Evolutionary conservation across 345 rosid genomes (phyloP), one percentile per base, ranked within the genome.

Genomic region (Leavenworthia alabamica): DNA sequence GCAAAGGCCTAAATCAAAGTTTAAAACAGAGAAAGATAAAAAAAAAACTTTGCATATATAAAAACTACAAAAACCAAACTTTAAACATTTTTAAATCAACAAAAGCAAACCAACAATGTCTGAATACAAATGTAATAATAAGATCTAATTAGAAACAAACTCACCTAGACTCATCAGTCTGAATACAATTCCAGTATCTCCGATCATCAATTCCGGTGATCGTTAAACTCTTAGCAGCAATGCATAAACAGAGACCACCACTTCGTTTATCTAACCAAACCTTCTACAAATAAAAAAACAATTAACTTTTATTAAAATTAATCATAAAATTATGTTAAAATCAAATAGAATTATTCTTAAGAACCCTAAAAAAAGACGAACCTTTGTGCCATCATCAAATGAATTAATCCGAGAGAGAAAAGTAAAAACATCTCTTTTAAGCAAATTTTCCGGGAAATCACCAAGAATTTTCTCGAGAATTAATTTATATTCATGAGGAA

Each of bases 201-300:
- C 98, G 77, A 73, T 92, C 96, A 79, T 92, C 90, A 22, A 89
- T 81, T 54, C 98, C 96, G 0, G 96, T 92, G 41, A 92, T 81
- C 0, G 73, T 67, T 49, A 92, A 75, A 0, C 90, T 95, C 64
- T 80, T 89, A 2, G 88, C 73, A 48, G 85, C 82, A 58, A 85
- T 73, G 15, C 83, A 72, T 66, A 92, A 64, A 67, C 93, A 89
- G 40, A 86, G 80, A 44, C 81, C 86, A 39, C 90, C 81, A 2
- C 82, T 81, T 47, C 62, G 67, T 78, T 85, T 83, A 72, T 85
- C 95, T 3, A 92, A 76, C 98, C 98, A 92, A 36, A 79, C 81
- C 74, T 67, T 81, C 98, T 92, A 88, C 77, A 71, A 4, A 24
- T 1, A 33, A 33, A n/a, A n/a, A n/a, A n/a, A n/a, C 11, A 2